Base-by-base conservation (phyloP, 2,329 filamentous ascomycete genomes). In the Keithomyces neogunnii region DNA sequence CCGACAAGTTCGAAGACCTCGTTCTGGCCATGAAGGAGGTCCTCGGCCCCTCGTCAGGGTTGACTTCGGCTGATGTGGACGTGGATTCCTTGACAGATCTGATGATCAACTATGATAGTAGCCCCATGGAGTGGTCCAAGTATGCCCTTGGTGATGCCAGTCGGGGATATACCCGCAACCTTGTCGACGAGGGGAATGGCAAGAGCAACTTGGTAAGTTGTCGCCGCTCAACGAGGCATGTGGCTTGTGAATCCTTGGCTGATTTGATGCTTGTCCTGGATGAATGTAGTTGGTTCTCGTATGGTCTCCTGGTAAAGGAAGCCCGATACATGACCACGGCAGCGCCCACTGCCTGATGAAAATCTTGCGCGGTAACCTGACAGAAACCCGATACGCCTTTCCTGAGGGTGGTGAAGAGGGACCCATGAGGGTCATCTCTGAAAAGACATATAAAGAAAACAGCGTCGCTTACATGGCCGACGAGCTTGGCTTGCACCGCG, bases 331-430 rank as follows among this genome's bases (percentile, higher is more conserved):
- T 65, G 91, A 96, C 66, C 86, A 89, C 68, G 85, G 85, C 63
- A 88, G 92, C 55, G 88, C 90, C 39, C 91, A 96, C 66, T 96
- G 91, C 69, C 74, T 96, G 60, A 96, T 96, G 89, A 95, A 86
- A 74, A 84, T 92, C 57, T 78, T 96, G 56, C 83, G 82, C 59
- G 91, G 91, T 45, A 78, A 75, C 55, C 73, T 96, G 54, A 87
- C 82, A 59, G 91, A 96, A 72, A 91, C 88, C 19, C 80, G 88
- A 53, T 96, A 89, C 68, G 77, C 78, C 48, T 90, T 87, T 71
- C 90, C 90, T 1, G 64, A 73, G 47, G 56, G 60, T 33, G 66
- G 69, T 47, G 69, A 74, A 47, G 71, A 76, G 47, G 72, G 73
- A 5, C 82, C 84, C 3, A 83, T 87, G 68, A 64, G 73, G 53